Base-by-base conservation (phyloP, 2,329 filamentous ascomycete species). In the Aspergillus tamarii region DNA sequence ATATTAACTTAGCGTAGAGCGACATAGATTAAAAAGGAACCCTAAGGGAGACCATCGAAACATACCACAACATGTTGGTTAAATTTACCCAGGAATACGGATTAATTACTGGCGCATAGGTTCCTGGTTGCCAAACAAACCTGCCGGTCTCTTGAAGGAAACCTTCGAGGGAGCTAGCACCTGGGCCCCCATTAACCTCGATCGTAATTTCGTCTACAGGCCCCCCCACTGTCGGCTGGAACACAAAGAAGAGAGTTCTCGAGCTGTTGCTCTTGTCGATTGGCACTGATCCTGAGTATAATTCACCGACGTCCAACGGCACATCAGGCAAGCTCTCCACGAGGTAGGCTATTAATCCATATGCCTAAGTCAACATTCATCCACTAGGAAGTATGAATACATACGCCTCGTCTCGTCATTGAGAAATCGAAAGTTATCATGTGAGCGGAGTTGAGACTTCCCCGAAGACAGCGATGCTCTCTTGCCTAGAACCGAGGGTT, bases 111-210 rank as follows among this genome's bases (percentile, higher is more conserved):
- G 91, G 90, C 21, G 83, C 82, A 61, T 83, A 85, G 0, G 90
- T 94, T 39, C 92, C 92, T 14, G 87, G 83, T 72, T 90, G 86
- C 89, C 89, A 92, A 6, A 85, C 62, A 70, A 92, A 90, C 0
- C 91, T 89, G 0, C 92, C 91, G 69, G 93, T 94, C 70, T 94
- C 91, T 57, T 92, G 90, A 11, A 94, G 75, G 1, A 94, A 81
- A 9, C 90, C 91, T 67, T 88, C 84, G 8, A 92, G 82, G 1
- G 88, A 91, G 36, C 77, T 83, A 67, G 83, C 85, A 19, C 84
- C 83, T 21, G 83, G 84, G 4, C 84, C 84, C 34, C 87, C 87
- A 63, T 88, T 89, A 34, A 80, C 67, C 75, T 74, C 79, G 66
- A 80, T 77, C 4, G 77, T 79, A 28, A 80, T 69, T 59, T 82